Evolutionary conservation across 306 rosid species (phyloP).

Genomic region (Quercus alba): DNA sequence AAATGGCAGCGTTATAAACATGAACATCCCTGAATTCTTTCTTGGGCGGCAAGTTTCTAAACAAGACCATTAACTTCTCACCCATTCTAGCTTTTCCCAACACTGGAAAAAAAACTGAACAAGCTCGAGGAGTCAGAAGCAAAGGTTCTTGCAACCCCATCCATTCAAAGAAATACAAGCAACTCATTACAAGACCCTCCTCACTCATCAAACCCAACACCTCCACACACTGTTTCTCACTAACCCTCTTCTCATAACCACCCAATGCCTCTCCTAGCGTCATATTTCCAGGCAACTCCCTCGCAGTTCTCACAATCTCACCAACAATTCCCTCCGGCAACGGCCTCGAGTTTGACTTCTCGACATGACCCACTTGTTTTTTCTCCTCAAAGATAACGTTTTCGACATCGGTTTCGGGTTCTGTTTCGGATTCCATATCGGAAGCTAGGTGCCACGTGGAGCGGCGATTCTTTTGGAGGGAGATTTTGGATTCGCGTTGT

Average conservation of each 20-base stretch:
- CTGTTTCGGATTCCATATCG: slow-evolving; percentile 22
- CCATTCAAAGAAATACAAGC: slow-evolving; percentile 89
- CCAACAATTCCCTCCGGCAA: slow-evolving; percentile 42
- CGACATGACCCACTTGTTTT: slow-evolving; percentile 4
- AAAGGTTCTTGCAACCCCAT: slow-evolving; percentile 75
- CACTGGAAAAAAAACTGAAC: slow-evolving; percentile 63
- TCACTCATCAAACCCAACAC: slow-evolving; percentile 56
- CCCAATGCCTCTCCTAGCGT: slow-evolving; percentile 67
- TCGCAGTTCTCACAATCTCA: slow-evolving; percentile 62
- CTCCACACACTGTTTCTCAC: slow-evolving; percentile 49
- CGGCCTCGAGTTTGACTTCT: slow-evolving; percentile 7
- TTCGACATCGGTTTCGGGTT: slow-evolving; percentile 15
- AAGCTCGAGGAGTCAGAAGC: slow-evolving; percentile 59
- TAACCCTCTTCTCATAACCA: slow-evolving; percentile 51
- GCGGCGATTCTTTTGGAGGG: slow-evolving; percentile 51
- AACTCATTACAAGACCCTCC: slow-evolving; percentile 44
- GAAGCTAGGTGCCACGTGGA: slow-evolving; percentile 60
- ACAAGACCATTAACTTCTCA: slow-evolving; percentile 57
- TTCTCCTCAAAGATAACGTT: slow-evolving; percentile 10
- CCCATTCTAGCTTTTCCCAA: slow-evolving; percentile 81
- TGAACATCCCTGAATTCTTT: slow-evolving; percentile 64
- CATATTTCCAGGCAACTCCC: slow-evolving; percentile 49
- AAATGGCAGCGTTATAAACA: slow-evolving; percentile 78
- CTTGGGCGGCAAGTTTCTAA: slow-evolving; percentile 50
- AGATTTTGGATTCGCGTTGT: slow-evolving; percentile 35